A percentile compares a stretch with the other conserved stretches of the same genome.
Evolutionary conservation across 176 grass and related monocot species (phyloP).

Genomic region (Metroxylon sagu): DNA sequence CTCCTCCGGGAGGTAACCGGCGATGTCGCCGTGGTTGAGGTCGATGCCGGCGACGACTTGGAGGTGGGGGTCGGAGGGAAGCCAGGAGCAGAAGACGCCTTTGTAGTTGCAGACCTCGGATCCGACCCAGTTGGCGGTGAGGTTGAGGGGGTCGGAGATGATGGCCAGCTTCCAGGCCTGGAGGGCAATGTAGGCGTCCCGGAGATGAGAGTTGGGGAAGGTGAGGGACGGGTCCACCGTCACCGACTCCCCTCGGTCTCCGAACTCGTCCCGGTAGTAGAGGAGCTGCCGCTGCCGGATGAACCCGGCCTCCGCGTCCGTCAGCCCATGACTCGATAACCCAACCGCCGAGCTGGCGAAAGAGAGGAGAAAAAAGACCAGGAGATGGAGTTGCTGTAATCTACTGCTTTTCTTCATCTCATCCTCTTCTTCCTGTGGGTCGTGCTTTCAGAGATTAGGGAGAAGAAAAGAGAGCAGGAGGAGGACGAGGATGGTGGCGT

Average conservation of each 20-base stretch:
- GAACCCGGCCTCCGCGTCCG: conserved; percentile 19
- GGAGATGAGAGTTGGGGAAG: conserved; percentile 50
- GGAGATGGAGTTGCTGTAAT: conserved; percentile 10
- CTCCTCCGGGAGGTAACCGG: conserved; percentile 75
- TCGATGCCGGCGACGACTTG: conserved; percentile 59
- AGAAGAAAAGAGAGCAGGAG: not conserved
- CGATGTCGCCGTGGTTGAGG: conserved; percentile 93
- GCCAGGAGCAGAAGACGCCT: conserved; percentile 63
- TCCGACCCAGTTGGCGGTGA: conserved; percentile 71
- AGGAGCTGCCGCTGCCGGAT: conserved; percentile 28
- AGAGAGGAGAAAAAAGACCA: conserved; percentile 19
- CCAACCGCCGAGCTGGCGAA: conserved; percentile 9
- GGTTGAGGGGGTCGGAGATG: conserved; percentile 62
- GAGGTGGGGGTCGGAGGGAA: conserved; percentile 20
- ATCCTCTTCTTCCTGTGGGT: conserved; percentile 10
- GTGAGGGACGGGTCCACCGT: conserved; percentile 38
- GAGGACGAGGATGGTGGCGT: not conserved
- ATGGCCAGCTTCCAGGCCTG: conserved; percentile 93
- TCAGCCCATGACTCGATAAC: conserved; percentile 21
- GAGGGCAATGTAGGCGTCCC: conserved; percentile 81
- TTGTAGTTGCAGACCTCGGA: conserved; percentile 66
- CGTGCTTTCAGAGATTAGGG: not conserved
- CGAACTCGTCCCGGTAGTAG: conserved; percentile 30
- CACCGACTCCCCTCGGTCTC: conserved; percentile 30
- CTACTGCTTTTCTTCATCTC: conserved; percentile 36